Percentiles rank a stretch among this genome's conserved stretches.
These are phyloP conservation scores for Mycena galopus DNA, from an alignment of 768 basidiomycete species.

Conservation along the genomic window DNA sequence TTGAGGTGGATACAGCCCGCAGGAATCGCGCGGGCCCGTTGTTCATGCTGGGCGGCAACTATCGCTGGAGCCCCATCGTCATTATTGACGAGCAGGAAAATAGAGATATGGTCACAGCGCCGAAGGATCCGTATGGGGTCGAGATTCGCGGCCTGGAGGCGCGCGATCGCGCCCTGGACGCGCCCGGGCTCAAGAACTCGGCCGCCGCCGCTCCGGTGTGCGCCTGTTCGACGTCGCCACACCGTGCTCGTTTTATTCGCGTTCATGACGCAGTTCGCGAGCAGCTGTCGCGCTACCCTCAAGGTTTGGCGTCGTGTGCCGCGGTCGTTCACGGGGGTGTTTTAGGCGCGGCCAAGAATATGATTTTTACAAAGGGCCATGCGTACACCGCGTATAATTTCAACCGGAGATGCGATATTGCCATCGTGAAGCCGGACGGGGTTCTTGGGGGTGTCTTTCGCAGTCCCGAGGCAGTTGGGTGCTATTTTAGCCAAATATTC, in stretches of 20 bases:
- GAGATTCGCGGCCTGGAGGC: slow-evolving; percentile 11
- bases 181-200: slow-evolving; percentile 45
- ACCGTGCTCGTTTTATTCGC: slow-evolving; percentile 51
- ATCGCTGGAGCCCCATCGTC: slow-evolving; percentile 63
- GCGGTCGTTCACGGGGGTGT: neutral
- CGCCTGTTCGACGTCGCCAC: slow-evolving; percentile 48
- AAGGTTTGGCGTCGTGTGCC: slow-evolving; percentile 61
- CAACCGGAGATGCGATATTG: neutral
- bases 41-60: slow-evolving; percentile 65
- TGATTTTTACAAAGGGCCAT: neutral
- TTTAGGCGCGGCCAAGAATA: neutral
- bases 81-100: slow-evolving; percentile 56
- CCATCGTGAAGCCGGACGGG: neutral
- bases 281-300: neutral
- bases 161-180: slow-evolving; percentile 47
- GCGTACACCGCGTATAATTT: neutral
- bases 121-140: slow-evolving; percentile 41
- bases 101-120: slow-evolving; percentile 32
- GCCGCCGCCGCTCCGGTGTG: slow-evolving; percentile 2
- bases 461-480: neutral
- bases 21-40: slow-evolving; percentile 43
- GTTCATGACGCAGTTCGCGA: neutral
- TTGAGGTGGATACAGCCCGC: slow-evolving; percentile 18
- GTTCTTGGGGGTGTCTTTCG: neutral
- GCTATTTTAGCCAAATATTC: neutral